phyloP scores from a whole-genome alignment of 768 basidiomycete species.

The Amanita rimosa region DNA sequence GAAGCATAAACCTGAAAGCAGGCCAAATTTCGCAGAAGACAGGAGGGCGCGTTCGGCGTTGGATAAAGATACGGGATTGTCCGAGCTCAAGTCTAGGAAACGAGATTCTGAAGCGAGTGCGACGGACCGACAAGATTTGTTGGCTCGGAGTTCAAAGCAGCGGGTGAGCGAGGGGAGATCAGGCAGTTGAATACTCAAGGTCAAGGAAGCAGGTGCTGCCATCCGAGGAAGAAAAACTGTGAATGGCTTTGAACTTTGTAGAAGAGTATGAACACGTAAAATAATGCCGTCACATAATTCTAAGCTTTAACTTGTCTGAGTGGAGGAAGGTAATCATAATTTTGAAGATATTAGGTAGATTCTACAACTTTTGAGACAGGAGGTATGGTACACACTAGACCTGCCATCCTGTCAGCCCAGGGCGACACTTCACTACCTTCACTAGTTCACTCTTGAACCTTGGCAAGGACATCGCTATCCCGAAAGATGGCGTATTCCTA shows the following conservation, averaged over 20 bases:
- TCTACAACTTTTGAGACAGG: neutral
- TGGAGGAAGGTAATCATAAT: neutral
- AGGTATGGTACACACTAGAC: too few species aligned
- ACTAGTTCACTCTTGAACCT: slow-evolving; percentile 95
- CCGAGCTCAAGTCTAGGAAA: slow-evolving; percentile 11
- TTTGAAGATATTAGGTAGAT: neutral
- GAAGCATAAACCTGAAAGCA: slow-evolving; percentile 48
- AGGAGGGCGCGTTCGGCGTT: slow-evolving; percentile 17
- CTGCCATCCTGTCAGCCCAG: too few species aligned
- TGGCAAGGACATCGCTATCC: slow-evolving; percentile 91
- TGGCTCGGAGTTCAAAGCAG: slow-evolving; percentile 26
- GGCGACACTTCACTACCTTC: slow-evolving; percentile 13
- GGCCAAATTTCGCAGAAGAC: slow-evolving; percentile 24
- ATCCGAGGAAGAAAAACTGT: too few species aligned
- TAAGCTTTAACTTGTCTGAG: neutral
- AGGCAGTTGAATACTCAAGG: too few species aligned
- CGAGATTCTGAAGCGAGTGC: slow-evolving; percentile 22
- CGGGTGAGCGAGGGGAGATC: slow-evolving; percentile 9
- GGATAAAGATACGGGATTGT: slow-evolving; percentile 9
- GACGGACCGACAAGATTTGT: slow-evolving; percentile 21
- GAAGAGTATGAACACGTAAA: too few species aligned
- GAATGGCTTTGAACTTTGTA: too few species aligned
- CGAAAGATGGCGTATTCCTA: slow-evolving; percentile 95
- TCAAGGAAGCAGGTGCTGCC: too few species aligned
- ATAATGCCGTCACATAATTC: too few species aligned